Evolutionary conservation across 2,329 filamentous ascomycete genomes (phyloP).

Genomic region (Fusarium liriodendri): DNA sequence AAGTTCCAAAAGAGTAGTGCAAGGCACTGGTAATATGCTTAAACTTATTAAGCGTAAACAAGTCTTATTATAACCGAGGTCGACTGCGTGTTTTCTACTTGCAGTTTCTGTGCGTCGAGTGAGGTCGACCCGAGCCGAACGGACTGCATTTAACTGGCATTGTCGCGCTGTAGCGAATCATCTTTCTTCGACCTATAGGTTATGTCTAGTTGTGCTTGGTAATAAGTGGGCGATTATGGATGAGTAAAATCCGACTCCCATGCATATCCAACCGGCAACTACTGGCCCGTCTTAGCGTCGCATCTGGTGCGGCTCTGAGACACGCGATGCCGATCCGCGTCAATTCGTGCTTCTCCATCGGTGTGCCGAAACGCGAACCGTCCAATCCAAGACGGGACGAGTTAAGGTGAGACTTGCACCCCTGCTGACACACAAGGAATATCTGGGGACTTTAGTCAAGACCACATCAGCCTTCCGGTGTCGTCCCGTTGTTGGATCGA

Average conservation of each 20-base stretch:
- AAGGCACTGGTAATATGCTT: not conserved
- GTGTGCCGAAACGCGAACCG: not conserved
- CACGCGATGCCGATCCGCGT: not conserved
- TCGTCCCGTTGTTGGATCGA: slow-evolving; percentile 1
- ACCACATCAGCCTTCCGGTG: not conserved
- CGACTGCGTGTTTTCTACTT: not conserved
- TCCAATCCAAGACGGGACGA: not conserved
- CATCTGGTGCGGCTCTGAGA: not conserved
- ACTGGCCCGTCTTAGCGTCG: not conserved
- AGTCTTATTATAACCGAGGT: not conserved
- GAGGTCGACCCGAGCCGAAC: not conserved
- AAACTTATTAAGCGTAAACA: not conserved
- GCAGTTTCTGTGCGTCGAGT: not conserved
- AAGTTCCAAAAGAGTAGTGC: not conserved
- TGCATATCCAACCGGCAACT: not conserved
- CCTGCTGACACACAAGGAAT: not conserved
- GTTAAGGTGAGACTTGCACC: not conserved
- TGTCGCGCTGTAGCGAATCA: not conserved
- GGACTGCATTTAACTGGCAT: not conserved
- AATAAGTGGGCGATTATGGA: not conserved
- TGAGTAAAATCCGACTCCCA: not conserved
- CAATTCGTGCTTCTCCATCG: not conserved
- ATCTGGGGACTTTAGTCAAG: not conserved
- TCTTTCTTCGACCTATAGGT: not conserved
- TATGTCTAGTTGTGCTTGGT: not conserved